Percentiles rank a stretch among this genome's conserved stretches.
phyloP scores from a whole-genome alignment of 139 green algal species.

The Parachlorella kessleri region DNA sequence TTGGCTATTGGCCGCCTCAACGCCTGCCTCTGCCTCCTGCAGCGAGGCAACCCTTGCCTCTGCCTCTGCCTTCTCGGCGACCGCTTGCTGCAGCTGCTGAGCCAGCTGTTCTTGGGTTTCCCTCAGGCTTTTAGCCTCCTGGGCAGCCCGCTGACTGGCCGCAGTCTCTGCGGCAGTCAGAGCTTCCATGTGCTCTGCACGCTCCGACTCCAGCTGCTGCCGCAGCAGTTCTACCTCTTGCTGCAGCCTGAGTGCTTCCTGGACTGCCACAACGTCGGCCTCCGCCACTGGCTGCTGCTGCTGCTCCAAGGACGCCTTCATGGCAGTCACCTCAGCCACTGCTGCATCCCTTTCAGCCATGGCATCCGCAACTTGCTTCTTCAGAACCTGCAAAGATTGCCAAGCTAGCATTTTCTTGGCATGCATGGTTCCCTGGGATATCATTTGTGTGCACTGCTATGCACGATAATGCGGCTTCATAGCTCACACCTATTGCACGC shows the following conservation, averaged over 20 bases:
- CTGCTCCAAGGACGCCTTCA: slow-evolving; percentile 9
- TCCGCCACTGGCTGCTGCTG: not conserved
- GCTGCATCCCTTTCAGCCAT: not conserved
- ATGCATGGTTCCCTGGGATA: too few species aligned
- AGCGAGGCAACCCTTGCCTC: not conserved
- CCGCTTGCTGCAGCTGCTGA: not conserved
- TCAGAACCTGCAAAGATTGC: slow-evolving; percentile 10
- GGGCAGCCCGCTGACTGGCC: not conserved
- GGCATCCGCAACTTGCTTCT: slow-evolving; percentile 28
- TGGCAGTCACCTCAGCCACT: not conserved
- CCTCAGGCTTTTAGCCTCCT: not conserved
- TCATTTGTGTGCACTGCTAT: too few species aligned
- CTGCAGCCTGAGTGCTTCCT: too few species aligned
- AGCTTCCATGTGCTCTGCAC: not conserved
- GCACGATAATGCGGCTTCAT: too few species aligned
- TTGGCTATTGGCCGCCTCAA: not conserved
- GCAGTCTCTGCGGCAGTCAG: not conserved
- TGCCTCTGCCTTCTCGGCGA: not conserved
- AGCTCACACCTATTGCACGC: too few species aligned
- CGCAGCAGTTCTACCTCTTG: not conserved
- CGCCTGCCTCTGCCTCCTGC: not conserved
- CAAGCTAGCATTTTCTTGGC: too few species aligned
- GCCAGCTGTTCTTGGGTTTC: not conserved
- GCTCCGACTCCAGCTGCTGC: slow-evolving; percentile 5
- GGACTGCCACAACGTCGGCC: not conserved